Base-by-base conservation (phyloP, 345 rosid genomes). In the Euclidium syriacum region DNA sequence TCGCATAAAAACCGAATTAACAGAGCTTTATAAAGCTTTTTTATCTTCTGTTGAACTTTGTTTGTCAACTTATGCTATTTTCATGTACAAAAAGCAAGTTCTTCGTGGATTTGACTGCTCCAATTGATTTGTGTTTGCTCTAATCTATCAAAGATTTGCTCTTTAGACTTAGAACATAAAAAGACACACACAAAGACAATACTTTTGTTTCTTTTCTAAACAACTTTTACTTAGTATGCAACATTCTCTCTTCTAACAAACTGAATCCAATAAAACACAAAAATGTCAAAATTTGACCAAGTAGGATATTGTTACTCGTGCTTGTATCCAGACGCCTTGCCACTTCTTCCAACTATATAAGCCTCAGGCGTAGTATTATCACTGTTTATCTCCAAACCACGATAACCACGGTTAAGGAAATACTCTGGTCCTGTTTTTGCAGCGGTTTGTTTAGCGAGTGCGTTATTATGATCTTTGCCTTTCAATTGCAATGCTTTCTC, bases 381-480 rank as follows among this genome's bases (percentile, higher is more conserved):
- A 40, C 65, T 38, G 35, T 73, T 73, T 52, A 80, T 55, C 41
- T 87, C 96, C 38, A 94, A 88, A 27, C 96, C 97, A 0, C 78
- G 99, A 71, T 84, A 94, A 33, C 85, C 75, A 60, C 88, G 77
- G 30, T 71, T 54, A n/a, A 84, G 40, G 3, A 83, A 87, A 74
- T 73, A 87, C 61, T 94, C 95, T 0, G 91, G 85, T 62, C 95
- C 96, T n/a, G 99, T 85, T 75, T 75, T 90, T 11, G 88, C 85
- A 2, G 80, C 81, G 0, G 62, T 75, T 70, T 81, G 83, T 77
- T 77, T 90, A 74, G 58, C 24, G 2, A 85, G 68, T 15, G 78
- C 52, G 29, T 57, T 48, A 2, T 57, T 48, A 2, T 75, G 68
- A 51, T 64, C 70, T 57, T 44, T 64, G 29, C 80, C 87, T 11